phyloP scores from a whole-genome alignment of 225 moss, liverwort and hornwort genomes.

The Neckera pumila region DNA sequence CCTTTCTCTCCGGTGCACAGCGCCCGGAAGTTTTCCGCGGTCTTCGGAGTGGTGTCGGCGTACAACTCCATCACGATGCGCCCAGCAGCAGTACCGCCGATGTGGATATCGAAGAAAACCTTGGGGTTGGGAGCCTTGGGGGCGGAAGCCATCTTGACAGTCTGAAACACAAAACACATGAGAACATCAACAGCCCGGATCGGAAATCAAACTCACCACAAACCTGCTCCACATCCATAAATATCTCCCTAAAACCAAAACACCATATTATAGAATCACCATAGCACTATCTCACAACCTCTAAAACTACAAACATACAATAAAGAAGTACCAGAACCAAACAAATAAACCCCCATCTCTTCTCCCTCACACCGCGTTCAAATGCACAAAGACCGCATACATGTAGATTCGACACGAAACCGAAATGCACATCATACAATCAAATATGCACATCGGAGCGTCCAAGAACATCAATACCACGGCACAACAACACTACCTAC shows the following conservation, averaged over 20 bases:
- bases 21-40: constrained; percentile 62
- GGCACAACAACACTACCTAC: not conserved
- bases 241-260: not conserved
- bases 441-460: not conserved
- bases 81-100: constrained; percentile 11
- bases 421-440: not conserved
- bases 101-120: constrained; percentile 58
- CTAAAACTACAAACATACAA: not conserved
- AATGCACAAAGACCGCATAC: not conserved
- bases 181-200: not conserved
- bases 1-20: constrained; percentile 74
- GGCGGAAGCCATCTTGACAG: not conserved
- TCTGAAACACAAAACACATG: not conserved
- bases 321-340: no score
- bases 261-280: not conserved
- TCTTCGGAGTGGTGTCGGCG: constrained; percentile 37
- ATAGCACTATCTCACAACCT: not conserved
- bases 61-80: constrained; percentile 67
- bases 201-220: no score
- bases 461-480: not conserved
- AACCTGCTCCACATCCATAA: not conserved
- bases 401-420: not conserved
- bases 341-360: not conserved
- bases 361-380: not conserved
- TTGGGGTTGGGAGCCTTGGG: constrained; percentile 3